Evolutionary conservation across 208 protist genomes (phyloP).

Genomic region (Zelonia costaricensis): DNA sequence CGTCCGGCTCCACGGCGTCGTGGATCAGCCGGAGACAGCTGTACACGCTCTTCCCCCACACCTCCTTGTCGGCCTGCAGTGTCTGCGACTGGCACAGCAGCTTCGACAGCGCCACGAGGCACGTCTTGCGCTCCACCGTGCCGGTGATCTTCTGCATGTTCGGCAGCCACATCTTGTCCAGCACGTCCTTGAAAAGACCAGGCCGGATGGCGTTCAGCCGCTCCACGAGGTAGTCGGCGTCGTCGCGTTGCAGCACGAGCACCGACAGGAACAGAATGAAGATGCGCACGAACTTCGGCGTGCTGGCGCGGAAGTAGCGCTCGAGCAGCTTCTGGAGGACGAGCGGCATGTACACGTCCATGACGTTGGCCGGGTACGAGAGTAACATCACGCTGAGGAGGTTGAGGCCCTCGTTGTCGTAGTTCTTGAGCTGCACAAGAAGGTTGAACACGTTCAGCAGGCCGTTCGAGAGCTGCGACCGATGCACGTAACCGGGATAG

Average conservation of each 20-base stretch:
- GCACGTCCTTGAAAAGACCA: slow-evolving; percentile 80
- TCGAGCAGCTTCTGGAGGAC: slow-evolving; percentile 76
- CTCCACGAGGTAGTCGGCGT: slow-evolving; percentile 57
- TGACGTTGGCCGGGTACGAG: slow-evolving; percentile 65
- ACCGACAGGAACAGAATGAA: slow-evolving; percentile 90
- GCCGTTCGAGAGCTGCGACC: slow-evolving; percentile 48
- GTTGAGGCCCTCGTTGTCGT: slow-evolving; percentile 91
- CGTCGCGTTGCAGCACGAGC: slow-evolving; percentile 52
- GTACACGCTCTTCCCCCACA: slow-evolving; percentile 67
- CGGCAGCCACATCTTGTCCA: slow-evolving; percentile 77
- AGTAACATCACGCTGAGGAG: slow-evolving; percentile 84
- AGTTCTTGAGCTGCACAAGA: slow-evolving; percentile 81
- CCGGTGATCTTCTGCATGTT: slow-evolving; percentile 88
- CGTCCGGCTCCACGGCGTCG: slow-evolving; percentile 69
- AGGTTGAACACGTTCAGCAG: slow-evolving; percentile 60
- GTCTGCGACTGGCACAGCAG: slow-evolving; percentile 66
- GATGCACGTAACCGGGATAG: slow-evolving; percentile 73
- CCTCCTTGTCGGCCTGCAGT: slow-evolving; percentile 56
- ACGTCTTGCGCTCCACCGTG: slow-evolving; percentile 79
- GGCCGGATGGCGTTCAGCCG: slow-evolving; percentile 69
- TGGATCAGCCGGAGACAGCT: slow-evolving; percentile 80
- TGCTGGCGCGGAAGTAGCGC: slow-evolving; percentile 66
- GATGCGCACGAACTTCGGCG: slow-evolving; percentile 90
- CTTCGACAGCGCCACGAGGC: slow-evolving; percentile 72
- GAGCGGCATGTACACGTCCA: slow-evolving; percentile 51